Evolutionary conservation across 1,284 basidiomycete genomes (phyloP), one percentile per base, ranked within the genome.

Genomic region (Lignosus rhinocerotis): DNA sequence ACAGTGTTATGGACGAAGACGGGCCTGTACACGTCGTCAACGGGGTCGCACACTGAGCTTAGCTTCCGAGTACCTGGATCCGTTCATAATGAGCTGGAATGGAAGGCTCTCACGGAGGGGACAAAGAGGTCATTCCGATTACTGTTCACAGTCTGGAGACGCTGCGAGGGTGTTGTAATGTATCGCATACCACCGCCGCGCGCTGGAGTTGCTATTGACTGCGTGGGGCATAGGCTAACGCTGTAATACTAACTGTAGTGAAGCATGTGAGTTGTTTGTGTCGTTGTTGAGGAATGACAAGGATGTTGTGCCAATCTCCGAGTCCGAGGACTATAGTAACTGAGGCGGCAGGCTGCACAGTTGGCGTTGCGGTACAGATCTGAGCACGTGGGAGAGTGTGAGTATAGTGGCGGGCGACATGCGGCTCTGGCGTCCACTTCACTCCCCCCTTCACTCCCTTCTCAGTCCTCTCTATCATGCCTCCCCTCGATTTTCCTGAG

Each of bases 401-500:
- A 58, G 46, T 51, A 42, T 51, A 41, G 41, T 51, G 38, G 32
- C 21, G 36, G 44, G 34, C 25, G 53, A 51, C 57, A 58, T 58
- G 57, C 57, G 57, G 57, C 57, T 58, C 57, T 58, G 52, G 52
- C 57, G 57, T 58, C 57, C 57, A 54, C 41, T 17, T 42, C 57
- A 50, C 50, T 50, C 48, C 51, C 46, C 44, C 47, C 56, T 47
- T 30, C 16, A 16, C 51, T 50, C 53, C 63, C 56, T 53, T 59
- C 56, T 58, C 44, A 51, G 36, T 39, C 36, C 49, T 50, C 39
- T 51, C 48, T 57, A 47, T 46, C 64, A 70, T 69, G 69, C 59
- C 59, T 41, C 42, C 59, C 54, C 55, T 60, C 19, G 54, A 52
- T 34, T 75, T 79, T 57, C 72, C 76, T 31, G 84, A 87, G 55